Base-by-base conservation (phyloP, 2,329 filamentous ascomycete species). In the Leptographium galeiforme region DNA sequence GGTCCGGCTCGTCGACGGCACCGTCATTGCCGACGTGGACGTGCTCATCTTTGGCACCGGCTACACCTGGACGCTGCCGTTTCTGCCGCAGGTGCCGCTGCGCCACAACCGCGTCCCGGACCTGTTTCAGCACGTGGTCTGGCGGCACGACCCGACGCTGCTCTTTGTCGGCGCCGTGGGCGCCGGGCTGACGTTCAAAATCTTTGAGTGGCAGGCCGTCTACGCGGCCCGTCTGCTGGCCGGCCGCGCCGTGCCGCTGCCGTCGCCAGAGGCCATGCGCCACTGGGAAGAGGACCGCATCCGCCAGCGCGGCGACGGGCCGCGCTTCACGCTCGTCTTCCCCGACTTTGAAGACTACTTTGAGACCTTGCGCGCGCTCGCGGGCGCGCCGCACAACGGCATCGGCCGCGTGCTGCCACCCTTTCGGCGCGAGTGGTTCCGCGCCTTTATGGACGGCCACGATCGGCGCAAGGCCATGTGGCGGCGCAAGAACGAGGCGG, bases 131-230 rank as follows among this genome's bases (percentile, higher is more conserved):
- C 79, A 82, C 59, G 66, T 81, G 0, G 74, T 82, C 8, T 79
- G 72, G 62, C 68, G 67, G 38, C 59, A 70, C 18, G 79, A 83
- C 57, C 75, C 78, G 0, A 75, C 71, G 0, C 65, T 82, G 11
- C 64, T 76, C 2, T 83, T 82, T 59, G 68, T 82, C 2, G 80
- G 79, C 32, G 80, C 79, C 5, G 81, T 75, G 0, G 67, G 68
- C 1, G 75, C 76, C 0, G 77, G 77, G 0, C 64, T 86, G 33
- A 85, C 82, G 0, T 85, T 86, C 67, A 83, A 81, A 61, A 73
- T 84, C 34, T 84, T 83, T 53, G 82, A 85, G 65, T 84, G 79
- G 78, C 81, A 85, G 60, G 79, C 80, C 8, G 80, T 84, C 0
- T 70, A 78, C 1, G 78, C 75, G 0, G 81, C 81, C 1, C 69